These are phyloP conservation scores for Leccinum ochraceum DNA, from an alignment of 768 basidiomycete species.

Conservation along the genomic window DNA sequence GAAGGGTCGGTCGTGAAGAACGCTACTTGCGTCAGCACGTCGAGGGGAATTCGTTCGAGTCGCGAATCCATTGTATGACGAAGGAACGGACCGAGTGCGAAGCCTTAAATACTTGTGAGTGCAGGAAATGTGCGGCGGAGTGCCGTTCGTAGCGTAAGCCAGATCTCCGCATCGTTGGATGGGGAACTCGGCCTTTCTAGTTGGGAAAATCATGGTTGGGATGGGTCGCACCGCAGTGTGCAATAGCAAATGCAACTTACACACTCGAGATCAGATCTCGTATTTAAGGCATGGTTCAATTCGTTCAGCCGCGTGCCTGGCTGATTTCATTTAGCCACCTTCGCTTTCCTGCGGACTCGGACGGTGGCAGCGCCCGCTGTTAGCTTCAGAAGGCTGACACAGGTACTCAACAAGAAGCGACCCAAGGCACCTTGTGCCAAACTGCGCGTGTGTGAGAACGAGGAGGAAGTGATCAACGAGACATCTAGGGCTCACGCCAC, in stretches of 20 bases:
- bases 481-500: constrained; percentile 23
- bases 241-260: constrained; percentile 32
- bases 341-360: constrained; percentile 29
- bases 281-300: constrained; percentile 31
- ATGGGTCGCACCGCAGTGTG: constrained; percentile 31
- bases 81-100: constrained; percentile 10
- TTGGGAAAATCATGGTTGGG: constrained; percentile 36
- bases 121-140: constrained; percentile 27
- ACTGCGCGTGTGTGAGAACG: constrained; percentile 25
- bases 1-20: constrained; percentile 44
- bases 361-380: constrained; percentile 20
- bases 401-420: constrained; percentile 28
- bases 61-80: constrained; percentile 42
- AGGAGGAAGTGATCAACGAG: constrained; percentile 19
- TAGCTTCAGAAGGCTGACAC: constrained; percentile 22
- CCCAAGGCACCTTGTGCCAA: constrained; percentile 10
- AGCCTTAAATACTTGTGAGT: constrained; percentile 28
- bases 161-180: constrained; percentile 35
- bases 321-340: constrained; percentile 39
- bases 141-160: constrained; percentile 36
- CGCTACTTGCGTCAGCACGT: constrained; percentile 59
- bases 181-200: constrained; percentile 35
- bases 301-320: constrained; percentile 33
- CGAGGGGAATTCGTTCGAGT: constrained; percentile 52
- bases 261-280: constrained; percentile 37